Percentiles rank a stretch among this genome's conserved stretches.
phyloP scores from a whole-genome alignment of 108 stramenopile genomes.

The Stephanodiscus triporus region DNA sequence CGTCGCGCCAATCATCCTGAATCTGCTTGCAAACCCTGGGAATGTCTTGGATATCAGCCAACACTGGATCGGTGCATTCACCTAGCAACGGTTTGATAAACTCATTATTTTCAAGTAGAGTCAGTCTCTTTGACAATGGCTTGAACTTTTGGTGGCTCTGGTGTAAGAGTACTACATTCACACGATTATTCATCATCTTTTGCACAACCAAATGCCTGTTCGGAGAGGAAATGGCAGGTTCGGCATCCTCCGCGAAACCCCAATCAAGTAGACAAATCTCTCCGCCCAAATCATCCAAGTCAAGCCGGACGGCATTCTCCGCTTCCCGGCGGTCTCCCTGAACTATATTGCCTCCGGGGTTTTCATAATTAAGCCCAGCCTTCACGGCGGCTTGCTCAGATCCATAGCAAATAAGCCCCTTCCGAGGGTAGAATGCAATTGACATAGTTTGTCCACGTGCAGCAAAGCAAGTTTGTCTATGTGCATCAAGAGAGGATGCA shows the following conservation, averaged over 20 bases:
- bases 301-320: slow-evolving; percentile 45
- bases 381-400: slow-evolving; percentile 88
- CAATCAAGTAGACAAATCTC: slow-evolving; percentile 54
- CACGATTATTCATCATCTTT: slow-evolving; percentile 45
- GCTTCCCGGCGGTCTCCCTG: slow-evolving; percentile 23
- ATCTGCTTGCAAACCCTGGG: slow-evolving; percentile 38
- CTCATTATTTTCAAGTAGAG: slow-evolving; percentile 52
- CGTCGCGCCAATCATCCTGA: slow-evolving; percentile 51
- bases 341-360: slow-evolving; percentile 39
- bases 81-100: slow-evolving; percentile 49
- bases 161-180: slow-evolving; percentile 47
- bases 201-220: slow-evolving; percentile 34
- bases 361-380: slow-evolving; percentile 55
- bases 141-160: slow-evolving; percentile 31
- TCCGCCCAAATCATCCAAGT: slow-evolving; percentile 54
- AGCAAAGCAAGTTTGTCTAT: slow-evolving; percentile 76
- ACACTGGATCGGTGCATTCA: slow-evolving; percentile 41
- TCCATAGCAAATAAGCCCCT: slow-evolving; percentile 79
- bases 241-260: slow-evolving; percentile 33
- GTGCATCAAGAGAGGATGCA: slow-evolving; percentile 71
- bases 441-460: slow-evolving; percentile 84
- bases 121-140: slow-evolving; percentile 32
- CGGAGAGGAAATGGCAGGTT: slow-evolving; percentile 48
- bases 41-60: slow-evolving; percentile 51
- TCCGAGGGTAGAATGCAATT: slow-evolving; percentile 77